Evolutionary conservation across 345 rosid genomes (phyloP), one percentile per base, ranked within the genome.

Genomic region (Moricandia moricandioides): DNA sequence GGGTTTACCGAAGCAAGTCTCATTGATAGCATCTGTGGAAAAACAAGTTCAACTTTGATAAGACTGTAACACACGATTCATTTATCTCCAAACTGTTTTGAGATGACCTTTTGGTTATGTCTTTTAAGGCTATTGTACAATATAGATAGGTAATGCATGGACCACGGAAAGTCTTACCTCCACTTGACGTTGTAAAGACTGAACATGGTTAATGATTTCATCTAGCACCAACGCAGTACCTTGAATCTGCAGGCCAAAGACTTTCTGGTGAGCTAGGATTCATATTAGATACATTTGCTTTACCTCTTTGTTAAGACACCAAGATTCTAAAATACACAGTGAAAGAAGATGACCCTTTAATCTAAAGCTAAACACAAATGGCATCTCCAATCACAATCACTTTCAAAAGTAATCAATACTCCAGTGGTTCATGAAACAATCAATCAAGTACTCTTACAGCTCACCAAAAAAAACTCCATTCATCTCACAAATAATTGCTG

Each of bases 1-100:
- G 98, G 93, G 79, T 89, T 91, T 52, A 87, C 96, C 6, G 94
- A 85, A 8, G 98, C 98, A 62, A 96, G 96, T 86, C 91, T 88
- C 98, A 92, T 96, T 63, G 99, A 96, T 78, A 96, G 82, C 76
- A 89, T 52, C 99, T 96, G 93, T 59, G 61, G 69, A 82, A 66
- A 73, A 67, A 73, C 76, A 79, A 67, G 34, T 56, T 65, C 79
- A 11, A 65, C 31, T 55, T 64, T 57, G 76, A 49, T 45, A 26
- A 79, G 72, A 30, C 6, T 72, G 24, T 29, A 52, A 62, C 49
- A 59, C 65, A 34, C 56, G 49, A 51, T 60, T 52, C 55, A 39
- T 60, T 60, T 60, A 18, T 40, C 14, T 47, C 29, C 64, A 31
- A 54, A 39, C 37, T 62, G 65, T 30, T 62, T 40, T 70, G 52